These are phyloP conservation scores for Viola pubescens DNA, from an alignment of 441 rosid genomes.

Conservation along the genomic window DNA sequence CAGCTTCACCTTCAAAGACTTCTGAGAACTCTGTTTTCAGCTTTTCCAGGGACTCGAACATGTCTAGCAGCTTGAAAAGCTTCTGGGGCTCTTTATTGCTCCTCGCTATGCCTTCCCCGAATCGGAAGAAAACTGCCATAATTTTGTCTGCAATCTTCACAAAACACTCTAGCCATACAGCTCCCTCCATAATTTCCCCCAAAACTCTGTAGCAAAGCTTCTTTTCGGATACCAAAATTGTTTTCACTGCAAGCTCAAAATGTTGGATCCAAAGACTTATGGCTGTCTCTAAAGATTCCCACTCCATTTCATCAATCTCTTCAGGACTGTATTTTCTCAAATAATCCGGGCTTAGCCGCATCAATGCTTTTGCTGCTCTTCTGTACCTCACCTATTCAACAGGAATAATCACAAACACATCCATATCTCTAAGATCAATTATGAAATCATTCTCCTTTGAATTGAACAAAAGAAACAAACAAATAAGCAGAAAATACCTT, in stretches of 20 bases:
- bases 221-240: conserved; percentile 45
- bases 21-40: conserved; percentile 33
- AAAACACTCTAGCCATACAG: conserved; percentile 56
- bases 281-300: conserved; percentile 52
- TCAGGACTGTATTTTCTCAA: conserved; percentile 40
- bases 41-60: conserved; percentile 48
- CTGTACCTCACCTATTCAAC: conserved; percentile 41
- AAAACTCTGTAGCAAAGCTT: conserved; percentile 41
- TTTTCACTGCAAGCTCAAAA: conserved; percentile 40
- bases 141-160: conserved; percentile 56
- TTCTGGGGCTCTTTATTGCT: conserved; percentile 61
- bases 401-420: conserved; percentile 2
- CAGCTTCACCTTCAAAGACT: conserved; percentile 51
- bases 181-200: conserved; percentile 38
- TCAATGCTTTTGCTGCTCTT: conserved; percentile 58
- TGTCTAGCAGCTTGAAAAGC: conserved; percentile 62
- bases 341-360: conserved; percentile 51
- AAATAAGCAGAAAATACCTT: conserved; percentile 23
- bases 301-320: conserved; percentile 54
- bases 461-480: not conserved
- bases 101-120: conserved; percentile 63
- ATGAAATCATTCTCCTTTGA: too few species aligned
- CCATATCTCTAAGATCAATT: not conserved
- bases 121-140: conserved; percentile 63
- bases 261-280: conserved; percentile 50